Percentiles rank a stretch among this genome's conserved stretches.
Conservation (phyloP, 768 basidiomycete species). For the Russula olivacea region DNA sequence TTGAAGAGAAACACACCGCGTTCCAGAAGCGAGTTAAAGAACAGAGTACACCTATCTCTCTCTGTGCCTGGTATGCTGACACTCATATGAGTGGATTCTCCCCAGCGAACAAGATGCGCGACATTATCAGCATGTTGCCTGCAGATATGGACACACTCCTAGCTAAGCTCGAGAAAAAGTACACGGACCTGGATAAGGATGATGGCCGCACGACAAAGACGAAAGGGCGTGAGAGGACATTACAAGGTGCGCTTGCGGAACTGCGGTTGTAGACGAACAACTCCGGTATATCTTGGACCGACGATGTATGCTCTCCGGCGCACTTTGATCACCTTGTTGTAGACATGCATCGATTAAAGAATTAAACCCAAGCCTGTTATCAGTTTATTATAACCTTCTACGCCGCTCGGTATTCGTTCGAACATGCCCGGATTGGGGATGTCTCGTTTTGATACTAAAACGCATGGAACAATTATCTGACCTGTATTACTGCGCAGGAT, state of each 20-base stretch:
- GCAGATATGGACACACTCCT: conserved; percentile 8
- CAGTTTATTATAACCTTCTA: too few species aligned
- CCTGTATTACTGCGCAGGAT: too few species aligned
- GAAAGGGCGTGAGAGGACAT: conserved; percentile 12
- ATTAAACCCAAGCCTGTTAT: neutral
- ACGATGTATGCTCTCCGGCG: neutral
- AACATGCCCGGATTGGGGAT: too few species aligned
- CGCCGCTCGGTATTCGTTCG: too few species aligned
- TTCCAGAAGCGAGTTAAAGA: conserved; percentile 14
- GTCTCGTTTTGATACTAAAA: too few species aligned
- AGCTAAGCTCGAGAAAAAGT: conserved; percentile 5
- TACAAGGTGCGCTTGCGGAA: conserved; percentile 10
- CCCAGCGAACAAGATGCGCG: conserved; percentile 16
- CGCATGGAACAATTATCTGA: too few species aligned
- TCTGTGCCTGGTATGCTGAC: too few species aligned
- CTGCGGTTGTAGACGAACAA: conserved; percentile 2
- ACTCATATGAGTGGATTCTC: neutral
- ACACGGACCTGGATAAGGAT: neutral
- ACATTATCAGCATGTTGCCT: conserved; percentile 7
- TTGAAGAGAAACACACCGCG: conserved; percentile 1
- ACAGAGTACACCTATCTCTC: neutral
- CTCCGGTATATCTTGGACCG: neutral
- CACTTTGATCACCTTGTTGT: neutral
- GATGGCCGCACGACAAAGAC: neutral
- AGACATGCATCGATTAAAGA: neutral